Base-by-base conservation (phyloP, 805 yeast species). In the Wickerhamomyces pijperi region DNA sequence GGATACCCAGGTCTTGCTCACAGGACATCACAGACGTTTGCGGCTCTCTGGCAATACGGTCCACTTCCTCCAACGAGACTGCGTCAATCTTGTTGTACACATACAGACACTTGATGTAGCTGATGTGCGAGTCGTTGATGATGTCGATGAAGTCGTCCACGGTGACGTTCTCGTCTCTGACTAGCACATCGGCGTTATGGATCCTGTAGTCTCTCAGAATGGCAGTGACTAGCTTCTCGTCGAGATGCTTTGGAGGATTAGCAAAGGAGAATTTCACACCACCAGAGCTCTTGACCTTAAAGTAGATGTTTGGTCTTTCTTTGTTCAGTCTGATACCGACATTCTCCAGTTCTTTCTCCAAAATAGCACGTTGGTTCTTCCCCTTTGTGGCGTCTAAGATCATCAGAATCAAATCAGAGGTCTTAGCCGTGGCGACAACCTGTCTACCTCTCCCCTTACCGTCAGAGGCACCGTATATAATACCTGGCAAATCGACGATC, bases 371-470 rank as follows among this genome's bases (percentile, higher is more conserved):
- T 60, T 90, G 98, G 50, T 88, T 87, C 21, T 77, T 78, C 21
- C 94, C 84, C 58, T 92, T 92, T 2, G 98, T 90, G 2, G 97
- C 96, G 62, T 90, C 98, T 46, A 90, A 63, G 40, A 90, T 87
- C 95, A 90, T 92, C 54, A 90, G 64, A 44, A 90, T 80, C 54
- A 90, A 65, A 55, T 92, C 97, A 0, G 96, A 87, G 0, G 97
- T 90, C 58, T 92, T 81, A 0, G 97, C 95, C 0, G 96, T 92
- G 2, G 97, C 82, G 47, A 90, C 88, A 33, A 92, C 97, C 59
- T 92, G 97, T 51, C 95, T 73, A 41, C 97, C 97, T 60, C 98
- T 76, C 51, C 98, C 98, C 60, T 88, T 88, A 53, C 97, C 97
- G 56, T 85, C 95, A 28, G 94, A 72, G 4, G 97, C 97, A 34